Evolutionary conservation across 345 rosid genomes (phyloP).

Genomic region (Syzygium grande): DNA sequence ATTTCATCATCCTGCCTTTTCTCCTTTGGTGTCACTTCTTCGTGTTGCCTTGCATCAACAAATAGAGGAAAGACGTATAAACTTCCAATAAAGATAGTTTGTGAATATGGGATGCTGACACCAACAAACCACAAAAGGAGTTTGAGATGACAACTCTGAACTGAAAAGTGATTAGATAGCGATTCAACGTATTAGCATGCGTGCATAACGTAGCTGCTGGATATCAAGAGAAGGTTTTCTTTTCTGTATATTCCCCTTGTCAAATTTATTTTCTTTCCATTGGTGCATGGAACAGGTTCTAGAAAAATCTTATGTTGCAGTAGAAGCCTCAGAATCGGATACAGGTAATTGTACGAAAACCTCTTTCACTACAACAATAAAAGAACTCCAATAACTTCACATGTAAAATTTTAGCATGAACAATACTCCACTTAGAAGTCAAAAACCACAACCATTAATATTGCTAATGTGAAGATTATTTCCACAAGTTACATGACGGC

Average conservation of each 20-base stretch:
- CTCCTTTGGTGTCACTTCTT: background rate
- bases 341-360: background rate
- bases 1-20: background rate
- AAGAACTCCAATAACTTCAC: background rate
- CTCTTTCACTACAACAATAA: background rate
- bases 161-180: background rate
- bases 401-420: background rate
- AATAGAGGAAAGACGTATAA: background rate
- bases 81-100: background rate
- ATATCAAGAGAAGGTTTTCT: background rate
- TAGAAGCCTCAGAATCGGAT: background rate
- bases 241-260: background rate
- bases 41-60: background rate
- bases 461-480: background rate
- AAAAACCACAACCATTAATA: background rate
- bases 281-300: background rate
- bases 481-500: background rate
- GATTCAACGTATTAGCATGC: background rate
- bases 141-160: background rate
- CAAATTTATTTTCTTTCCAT: background rate
- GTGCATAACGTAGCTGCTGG: background rate
- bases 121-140: background rate
- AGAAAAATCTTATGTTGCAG: background rate
- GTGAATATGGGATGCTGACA: background rate
- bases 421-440: background rate